Evolutionary conservation across 805 yeast genomes (phyloP).

Genomic region (Lipomyces lipofer): DNA sequence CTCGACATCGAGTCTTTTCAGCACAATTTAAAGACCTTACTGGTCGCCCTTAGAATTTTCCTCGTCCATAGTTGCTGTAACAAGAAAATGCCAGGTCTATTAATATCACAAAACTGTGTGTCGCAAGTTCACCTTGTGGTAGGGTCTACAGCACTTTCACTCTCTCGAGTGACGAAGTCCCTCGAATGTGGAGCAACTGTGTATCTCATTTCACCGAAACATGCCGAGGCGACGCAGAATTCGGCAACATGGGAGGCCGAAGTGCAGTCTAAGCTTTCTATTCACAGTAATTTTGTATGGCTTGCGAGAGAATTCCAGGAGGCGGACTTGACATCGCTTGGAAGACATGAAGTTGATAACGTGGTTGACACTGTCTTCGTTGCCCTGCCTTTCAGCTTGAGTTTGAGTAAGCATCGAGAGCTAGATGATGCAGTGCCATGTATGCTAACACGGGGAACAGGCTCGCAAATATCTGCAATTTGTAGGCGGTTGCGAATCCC

Average conservation of each 20-base stretch:
- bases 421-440: neutral
- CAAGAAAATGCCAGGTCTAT: slow-evolving; percentile 21
- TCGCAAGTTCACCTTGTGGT: slow-evolving; percentile 28
- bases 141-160: slow-evolving; percentile 28
- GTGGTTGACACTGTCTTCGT: slow-evolving; percentile 80
- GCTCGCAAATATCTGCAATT: slow-evolving; percentile 46
- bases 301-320: slow-evolving; percentile 43
- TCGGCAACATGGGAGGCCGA: slow-evolving; percentile 10
- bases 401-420: slow-evolving; percentile 8
- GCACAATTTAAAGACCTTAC: no score
- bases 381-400: slow-evolving; percentile 41
- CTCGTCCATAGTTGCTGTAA: no score
- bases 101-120: slow-evolving; percentile 24
- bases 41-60: no score
- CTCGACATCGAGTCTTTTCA: no score
- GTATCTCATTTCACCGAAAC: slow-evolving; percentile 15
- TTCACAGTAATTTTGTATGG: slow-evolving; percentile 23
- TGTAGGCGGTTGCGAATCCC: slow-evolving; percentile 75
- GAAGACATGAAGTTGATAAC: slow-evolving; percentile 60
- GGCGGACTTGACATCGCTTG: slow-evolving; percentile 54
- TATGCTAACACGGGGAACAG: slow-evolving; percentile 32
- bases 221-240: neutral
- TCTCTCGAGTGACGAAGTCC: slow-evolving; percentile 23
- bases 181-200: slow-evolving; percentile 27
- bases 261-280: neutral